These are phyloP conservation scores for Aspergillus sclerotiicarbonarius DNA, from an alignment of 495 filamentous ascomycete species.

Conservation along the genomic window DNA sequence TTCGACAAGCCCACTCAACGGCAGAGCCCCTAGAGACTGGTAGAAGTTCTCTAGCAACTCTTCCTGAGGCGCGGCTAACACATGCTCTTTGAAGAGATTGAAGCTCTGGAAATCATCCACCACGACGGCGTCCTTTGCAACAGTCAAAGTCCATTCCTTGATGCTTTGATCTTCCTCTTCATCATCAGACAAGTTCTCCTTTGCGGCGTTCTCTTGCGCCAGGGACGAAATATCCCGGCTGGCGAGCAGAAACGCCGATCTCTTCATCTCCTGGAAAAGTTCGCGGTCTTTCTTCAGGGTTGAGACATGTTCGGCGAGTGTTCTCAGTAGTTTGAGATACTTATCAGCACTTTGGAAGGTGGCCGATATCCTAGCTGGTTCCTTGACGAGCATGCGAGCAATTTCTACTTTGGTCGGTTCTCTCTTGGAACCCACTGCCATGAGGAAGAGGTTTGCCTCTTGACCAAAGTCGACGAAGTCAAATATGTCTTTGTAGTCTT, in stretches of 20 bases:
- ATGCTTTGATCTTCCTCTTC: constrained; percentile 70
- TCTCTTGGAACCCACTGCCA: constrained; percentile 81
- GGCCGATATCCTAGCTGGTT: constrained; percentile 76
- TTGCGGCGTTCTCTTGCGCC: constrained; percentile 17
- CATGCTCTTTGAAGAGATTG: constrained; percentile 73
- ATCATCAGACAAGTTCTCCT: constrained; percentile 39
- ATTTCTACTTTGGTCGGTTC: constrained; percentile 87
- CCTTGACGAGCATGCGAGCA: constrained; percentile 69
- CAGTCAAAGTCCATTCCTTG: constrained; percentile 71
- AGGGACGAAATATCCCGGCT: constrained; percentile 65
- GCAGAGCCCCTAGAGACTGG: constrained; percentile 44
- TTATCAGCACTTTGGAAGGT: constrained; percentile 76
- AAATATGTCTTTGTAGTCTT: constrained; percentile 82
- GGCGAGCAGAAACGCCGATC: constrained; percentile 74
- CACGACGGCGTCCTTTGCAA: constrained; percentile 69
- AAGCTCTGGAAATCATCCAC: constrained; percentile 86
- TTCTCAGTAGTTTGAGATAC: constrained; percentile 77
- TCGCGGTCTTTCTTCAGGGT: constrained; percentile 73
- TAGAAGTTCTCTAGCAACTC: constrained; percentile 86
- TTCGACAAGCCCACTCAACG: constrained; percentile 46
- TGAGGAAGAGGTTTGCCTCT: constrained; percentile 83
- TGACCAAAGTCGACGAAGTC: constrained; percentile 93
- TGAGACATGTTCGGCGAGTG: constrained; percentile 66
- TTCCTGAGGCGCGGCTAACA: constrained; percentile 84
- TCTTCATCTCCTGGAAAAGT: constrained; percentile 71